Base-by-base conservation (phyloP, 495 filamentous ascomycete species). In the Lindgomyces ingoldianus region DNA sequence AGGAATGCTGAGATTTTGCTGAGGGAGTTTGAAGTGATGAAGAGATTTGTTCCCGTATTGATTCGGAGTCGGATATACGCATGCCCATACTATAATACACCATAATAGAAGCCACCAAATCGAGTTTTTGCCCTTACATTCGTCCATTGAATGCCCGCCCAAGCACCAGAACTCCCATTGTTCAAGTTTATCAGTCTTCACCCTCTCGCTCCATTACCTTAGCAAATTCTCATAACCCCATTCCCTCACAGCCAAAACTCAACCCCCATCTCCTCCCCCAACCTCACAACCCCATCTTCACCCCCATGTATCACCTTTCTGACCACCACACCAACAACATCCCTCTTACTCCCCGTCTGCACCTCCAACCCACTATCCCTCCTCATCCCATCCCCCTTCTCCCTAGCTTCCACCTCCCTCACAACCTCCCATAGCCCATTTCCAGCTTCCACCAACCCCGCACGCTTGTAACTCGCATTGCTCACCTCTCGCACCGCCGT, bases 391-490 rank as follows among this genome's bases (percentile, higher is more conserved):
- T 39, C 33, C 33, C 39, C 64, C 22, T 41, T 3, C 10, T 19
- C 44, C 51, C 60, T 29, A 8, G 48, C 64, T 2, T 50, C 58
- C 14, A 67, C 57, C 42, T 61, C 57, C 44, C 64, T 56, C 30
- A 55, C 24, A 1, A 67, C 64, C 58, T 67, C 64, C 22, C 22
- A 67, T 12, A 56, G 33, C n/a, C 49, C 49, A n/a, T 45, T 52
- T 9, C 64, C 64, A 12, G 29, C 50, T 51, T 61, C 57, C 4
- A 61, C 51, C 12, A 67, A 45, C 33, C 21, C 49, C n/a, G 64
- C 64, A 1, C 58, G 64, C 42, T 62, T 67, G 33, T 67, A 67
- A 29, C 50, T 56, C 42, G 64, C 50, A 53, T 61, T 62, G 10
- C 18, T 57, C 14, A 67, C 64, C 44, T 61, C 42, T 11, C 64